Percentiles rank a stretch among this genome's conserved stretches.
Conservation (phyloP, 768 basidiomycete genomes). For the Suillus lakei region DNA sequence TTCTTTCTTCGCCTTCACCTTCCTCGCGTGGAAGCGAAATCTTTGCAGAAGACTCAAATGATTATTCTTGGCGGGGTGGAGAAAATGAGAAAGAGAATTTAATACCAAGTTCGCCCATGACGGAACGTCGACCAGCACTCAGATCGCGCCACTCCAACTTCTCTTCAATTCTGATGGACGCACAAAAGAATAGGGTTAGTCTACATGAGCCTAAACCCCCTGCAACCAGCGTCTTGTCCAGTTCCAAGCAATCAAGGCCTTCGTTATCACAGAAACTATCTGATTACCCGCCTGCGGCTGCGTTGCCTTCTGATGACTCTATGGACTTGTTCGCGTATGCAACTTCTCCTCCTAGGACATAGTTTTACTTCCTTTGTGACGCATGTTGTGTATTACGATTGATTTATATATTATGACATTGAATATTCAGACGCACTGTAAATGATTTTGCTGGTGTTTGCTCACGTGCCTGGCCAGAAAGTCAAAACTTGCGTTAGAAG, state of each 20-base stretch:
- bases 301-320: conserved; percentile 50
- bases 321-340: conserved; percentile 52
- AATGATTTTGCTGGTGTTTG: not conserved
- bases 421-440: conserved; percentile 9
- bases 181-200: conserved; percentile 40
- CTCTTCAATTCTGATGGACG: conserved; percentile 44
- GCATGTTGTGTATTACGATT: conserved; percentile 24
- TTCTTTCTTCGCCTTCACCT: conserved; percentile 14
- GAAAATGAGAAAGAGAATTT: conserved; percentile 27
- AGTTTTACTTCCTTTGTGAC: conserved; percentile 17
- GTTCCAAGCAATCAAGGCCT: conserved; percentile 15
- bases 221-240: conserved; percentile 14
- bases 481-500: not conserved
- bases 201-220: conserved; percentile 28
- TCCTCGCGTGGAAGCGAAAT: conserved; percentile 18
- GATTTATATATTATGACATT: conserved; percentile 6
- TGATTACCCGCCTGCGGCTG: conserved; percentile 9
- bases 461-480: not conserved
- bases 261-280: conserved; percentile 12
- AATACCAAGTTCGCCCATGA: conserved; percentile 12
- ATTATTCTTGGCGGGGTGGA: conserved; percentile 25
- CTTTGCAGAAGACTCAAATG: conserved; percentile 19
- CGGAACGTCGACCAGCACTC: conserved; percentile 13
- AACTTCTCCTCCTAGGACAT: conserved; percentile 32
- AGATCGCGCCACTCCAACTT: conserved; percentile 37